Evolutionary conservation across 2,329 filamentous ascomycete genomes (phyloP).

Genomic region (Ophiostoma piceae): DNA sequence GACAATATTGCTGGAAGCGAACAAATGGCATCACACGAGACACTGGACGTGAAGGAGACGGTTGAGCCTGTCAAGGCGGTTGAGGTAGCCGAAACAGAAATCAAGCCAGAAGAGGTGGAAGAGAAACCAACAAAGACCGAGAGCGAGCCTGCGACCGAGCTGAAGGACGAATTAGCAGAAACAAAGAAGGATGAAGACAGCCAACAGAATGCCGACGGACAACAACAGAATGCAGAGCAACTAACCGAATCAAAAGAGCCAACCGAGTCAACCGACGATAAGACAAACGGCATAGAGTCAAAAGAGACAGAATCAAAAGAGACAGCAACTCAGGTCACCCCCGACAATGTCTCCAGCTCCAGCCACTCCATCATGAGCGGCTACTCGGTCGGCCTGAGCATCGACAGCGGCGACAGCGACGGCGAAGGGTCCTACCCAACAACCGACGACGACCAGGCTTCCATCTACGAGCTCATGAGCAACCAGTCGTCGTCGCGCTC

Average conservation of each 20-base stretch:
- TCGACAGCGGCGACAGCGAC: neutral
- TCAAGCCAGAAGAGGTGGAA: too few species aligned
- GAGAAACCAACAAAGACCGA: too few species aligned
- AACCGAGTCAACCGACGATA: neutral
- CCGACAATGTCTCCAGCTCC: neutral
- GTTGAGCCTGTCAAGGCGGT: too few species aligned
- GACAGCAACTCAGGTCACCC: neutral
- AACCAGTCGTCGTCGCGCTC: conserved; percentile 19
- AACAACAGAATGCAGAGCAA: too few species aligned
- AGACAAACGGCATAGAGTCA: neutral
- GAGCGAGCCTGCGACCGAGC: neutral
- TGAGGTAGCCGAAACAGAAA: too few species aligned
- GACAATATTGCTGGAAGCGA: neutral
- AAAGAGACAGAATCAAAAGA: neutral
- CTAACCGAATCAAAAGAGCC: neutral
- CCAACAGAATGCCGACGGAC: too few species aligned
- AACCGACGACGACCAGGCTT: conserved; percentile 20
- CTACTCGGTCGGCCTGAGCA: conserved; percentile 20
- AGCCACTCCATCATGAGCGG: conserved; percentile 19
- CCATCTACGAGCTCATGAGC: conserved; percentile 21
- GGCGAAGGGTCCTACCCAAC: conserved; percentile 6
- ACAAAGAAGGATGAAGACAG: too few species aligned
- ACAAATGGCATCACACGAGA: neutral
- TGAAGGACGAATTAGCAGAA: neutral
- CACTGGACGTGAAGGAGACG: neutral